These are phyloP conservation scores for Caryopteris hybrid DNA, from an alignment of 305 asterid species.

Conservation along the genomic window DNA sequence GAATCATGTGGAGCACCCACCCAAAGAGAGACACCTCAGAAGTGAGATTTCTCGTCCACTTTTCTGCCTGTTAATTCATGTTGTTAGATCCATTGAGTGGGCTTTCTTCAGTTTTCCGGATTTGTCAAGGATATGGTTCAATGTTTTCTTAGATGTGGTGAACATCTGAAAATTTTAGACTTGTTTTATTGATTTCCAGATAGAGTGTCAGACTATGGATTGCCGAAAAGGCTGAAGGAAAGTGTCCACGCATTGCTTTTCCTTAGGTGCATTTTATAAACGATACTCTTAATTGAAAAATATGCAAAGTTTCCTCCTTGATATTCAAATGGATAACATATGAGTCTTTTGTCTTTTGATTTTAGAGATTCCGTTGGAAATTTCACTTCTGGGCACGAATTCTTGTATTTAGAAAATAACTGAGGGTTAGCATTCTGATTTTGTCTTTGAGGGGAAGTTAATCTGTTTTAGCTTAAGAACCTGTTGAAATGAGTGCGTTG, in stretches of 20 bases:
- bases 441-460: background rate
- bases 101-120: constrained; percentile 2
- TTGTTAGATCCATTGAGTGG: constrained; percentile 30
- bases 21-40: constrained; percentile 85
- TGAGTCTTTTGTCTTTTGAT: background rate
- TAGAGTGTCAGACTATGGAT: no score
- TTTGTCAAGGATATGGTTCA: constrained; percentile 1
- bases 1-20: constrained; percentile 93
- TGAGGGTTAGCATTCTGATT: background rate
- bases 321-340: background rate
- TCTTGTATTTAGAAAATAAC: background rate
- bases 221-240: no score
- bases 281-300: no score
- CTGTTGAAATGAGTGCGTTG: constrained; percentile 21
- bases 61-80: constrained; percentile 1
- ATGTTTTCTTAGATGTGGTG: background rate
- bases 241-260: no score
- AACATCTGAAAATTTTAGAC: background rate
- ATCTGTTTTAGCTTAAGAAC: background rate
- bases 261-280: no score
- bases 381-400: background rate
- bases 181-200: background rate
- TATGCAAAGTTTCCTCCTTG: background rate
- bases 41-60: constrained; percentile 43
- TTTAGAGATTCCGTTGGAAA: constrained; percentile 1